phyloP scores from a whole-genome alignment of 257 asterid genomes.

The Vinca minor region DNA sequence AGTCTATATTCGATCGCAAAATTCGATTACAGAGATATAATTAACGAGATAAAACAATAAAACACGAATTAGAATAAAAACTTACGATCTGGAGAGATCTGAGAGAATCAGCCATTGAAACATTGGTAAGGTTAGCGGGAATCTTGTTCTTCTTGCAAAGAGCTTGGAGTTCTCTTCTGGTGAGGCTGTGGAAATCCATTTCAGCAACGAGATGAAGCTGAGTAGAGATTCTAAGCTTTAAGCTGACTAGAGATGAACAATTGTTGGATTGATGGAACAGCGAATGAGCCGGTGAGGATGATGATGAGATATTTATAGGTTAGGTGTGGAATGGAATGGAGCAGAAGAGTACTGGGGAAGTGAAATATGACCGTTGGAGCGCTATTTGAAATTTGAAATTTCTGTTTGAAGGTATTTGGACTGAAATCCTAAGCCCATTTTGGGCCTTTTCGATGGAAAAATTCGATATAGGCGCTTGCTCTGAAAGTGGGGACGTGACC shows the following conservation, averaged over 20 bases:
- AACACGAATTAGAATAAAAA: background rate
- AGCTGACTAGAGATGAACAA: background rate
- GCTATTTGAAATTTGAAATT: constrained; percentile 34
- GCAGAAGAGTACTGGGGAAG: no score
- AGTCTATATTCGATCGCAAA: background rate
- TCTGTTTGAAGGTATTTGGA: background rate
- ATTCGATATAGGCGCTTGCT: no score
- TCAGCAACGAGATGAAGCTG: constrained; percentile 7
- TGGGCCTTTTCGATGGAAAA: no score
- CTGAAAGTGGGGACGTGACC: no score
- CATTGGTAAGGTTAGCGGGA: constrained; percentile 57
- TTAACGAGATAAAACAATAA: background rate
- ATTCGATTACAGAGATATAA: background rate
- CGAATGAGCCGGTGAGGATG: constrained; percentile 15
- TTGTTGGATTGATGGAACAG: background rate
- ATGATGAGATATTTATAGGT: constrained; percentile 9
- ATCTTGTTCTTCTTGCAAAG: constrained; percentile 70
- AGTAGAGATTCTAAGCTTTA: background rate
- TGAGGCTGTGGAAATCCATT: constrained; percentile 54
- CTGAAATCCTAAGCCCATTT: background rate
- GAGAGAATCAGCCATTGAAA: constrained; percentile 62
- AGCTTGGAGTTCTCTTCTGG: constrained; percentile 64
- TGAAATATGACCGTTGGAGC: constrained; percentile 51
- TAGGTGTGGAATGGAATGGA: constrained; percentile 13
- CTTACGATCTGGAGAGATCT: constrained; percentile 47